phyloP scores from a whole-genome alignment of 306 rosid species.

The Quercus alba region DNA sequence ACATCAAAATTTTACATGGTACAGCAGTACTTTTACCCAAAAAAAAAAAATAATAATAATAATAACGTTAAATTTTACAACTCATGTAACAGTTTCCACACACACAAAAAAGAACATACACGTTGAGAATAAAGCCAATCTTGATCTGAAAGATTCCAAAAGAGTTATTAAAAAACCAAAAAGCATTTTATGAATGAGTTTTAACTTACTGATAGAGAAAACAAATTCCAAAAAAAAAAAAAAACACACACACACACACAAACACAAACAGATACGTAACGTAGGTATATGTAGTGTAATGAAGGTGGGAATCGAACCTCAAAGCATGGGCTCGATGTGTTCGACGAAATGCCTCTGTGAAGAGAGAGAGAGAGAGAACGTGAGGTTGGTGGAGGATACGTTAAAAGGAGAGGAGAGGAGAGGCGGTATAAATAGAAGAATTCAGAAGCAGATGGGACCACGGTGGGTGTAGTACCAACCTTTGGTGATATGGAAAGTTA shows the following conservation, averaged over 20 bases:
- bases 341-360: not conserved
- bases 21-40: no score
- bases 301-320: constrained; percentile 8
- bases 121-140: not conserved
- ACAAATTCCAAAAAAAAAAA: not conserved
- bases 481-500: no score
- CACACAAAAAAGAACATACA: not conserved
- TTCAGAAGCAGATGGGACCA: not conserved
- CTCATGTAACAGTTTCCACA: not conserved
- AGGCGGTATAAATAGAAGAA: not conserved
- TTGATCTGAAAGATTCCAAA: not conserved
- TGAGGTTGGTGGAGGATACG: not conserved
- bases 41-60: no score
- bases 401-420: not conserved
- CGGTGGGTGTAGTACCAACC: no score
- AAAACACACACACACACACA: not conserved
- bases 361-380: not conserved
- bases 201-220: no score
- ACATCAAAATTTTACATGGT: no score
- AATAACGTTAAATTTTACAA: not conserved
- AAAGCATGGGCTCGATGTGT: not conserved
- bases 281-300: not conserved
- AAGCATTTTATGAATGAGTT: not conserved
- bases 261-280: not conserved
- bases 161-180: not conserved